A percentile compares a stretch with the other conserved stretches of the same genome.
These are phyloP conservation scores for Tuber borchii DNA, from an alignment of 495 filamentous ascomycete species.

Conservation along the genomic window DNA sequence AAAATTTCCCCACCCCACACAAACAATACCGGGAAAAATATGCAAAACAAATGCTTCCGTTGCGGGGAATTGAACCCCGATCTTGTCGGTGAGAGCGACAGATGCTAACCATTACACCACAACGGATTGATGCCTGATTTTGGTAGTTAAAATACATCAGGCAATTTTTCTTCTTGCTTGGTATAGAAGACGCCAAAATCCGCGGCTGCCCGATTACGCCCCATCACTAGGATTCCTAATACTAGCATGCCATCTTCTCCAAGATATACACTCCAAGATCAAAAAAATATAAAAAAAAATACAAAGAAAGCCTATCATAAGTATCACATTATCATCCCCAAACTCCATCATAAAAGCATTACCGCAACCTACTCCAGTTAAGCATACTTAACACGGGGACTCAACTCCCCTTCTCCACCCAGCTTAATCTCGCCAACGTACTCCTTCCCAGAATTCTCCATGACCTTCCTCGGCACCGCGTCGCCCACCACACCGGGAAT, in stretches of 20 bases:
- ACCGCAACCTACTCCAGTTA: neutral
- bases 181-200: neutral
- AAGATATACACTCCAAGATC: constrained; percentile 1
- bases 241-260: neutral
- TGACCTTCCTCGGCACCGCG: constrained; percentile 8
- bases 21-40: too few relatives aligned
- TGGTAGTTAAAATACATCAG: neutral
- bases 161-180: neutral
- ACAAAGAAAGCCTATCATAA: neutral
- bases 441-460: constrained; percentile 10
- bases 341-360: neutral
- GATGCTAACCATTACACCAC: constrained; percentile 27
- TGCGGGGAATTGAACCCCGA: constrained; percentile 27
- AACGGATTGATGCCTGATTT: constrained; percentile 10
- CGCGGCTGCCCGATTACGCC: neutral
- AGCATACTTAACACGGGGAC: constrained; percentile 15
- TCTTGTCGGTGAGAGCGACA: constrained; percentile 26
- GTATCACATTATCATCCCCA: neutral
- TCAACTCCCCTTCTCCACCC: constrained; percentile 13
- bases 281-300: constrained; percentile 7
- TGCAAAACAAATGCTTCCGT: constrained; percentile 6
- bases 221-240: neutral
- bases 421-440: constrained; percentile 22
- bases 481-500: constrained; percentile 30
- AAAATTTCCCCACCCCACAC: too few relatives aligned